phyloP scores from a whole-genome alignment of 2,329 filamentous ascomycete genomes.

The Clonostachys byssicola region DNA sequence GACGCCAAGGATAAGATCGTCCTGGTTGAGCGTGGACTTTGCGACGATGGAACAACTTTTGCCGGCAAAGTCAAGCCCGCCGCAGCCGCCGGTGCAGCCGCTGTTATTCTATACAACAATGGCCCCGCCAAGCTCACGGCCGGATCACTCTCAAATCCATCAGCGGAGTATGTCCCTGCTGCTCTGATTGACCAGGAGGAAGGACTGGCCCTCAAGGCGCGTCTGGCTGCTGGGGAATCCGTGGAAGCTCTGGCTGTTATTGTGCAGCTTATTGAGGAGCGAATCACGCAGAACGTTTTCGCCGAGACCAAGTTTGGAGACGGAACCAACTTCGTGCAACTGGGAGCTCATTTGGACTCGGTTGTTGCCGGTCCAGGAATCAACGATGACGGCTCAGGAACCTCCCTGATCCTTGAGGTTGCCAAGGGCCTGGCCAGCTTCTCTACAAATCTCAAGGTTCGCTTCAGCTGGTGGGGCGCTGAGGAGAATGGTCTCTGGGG shows the following conservation, averaged over 20 bases:
- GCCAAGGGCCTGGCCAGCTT: constrained; percentile 29
- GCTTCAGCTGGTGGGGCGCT: constrained; percentile 40
- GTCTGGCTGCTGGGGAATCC: constrained; percentile 21
- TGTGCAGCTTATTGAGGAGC: constrained; percentile 25
- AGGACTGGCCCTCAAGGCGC: constrained; percentile 16
- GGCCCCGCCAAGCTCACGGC: constrained; percentile 19
- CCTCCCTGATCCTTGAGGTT: constrained; percentile 31
- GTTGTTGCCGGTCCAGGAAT: constrained; percentile 37
- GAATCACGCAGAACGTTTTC: constrained; percentile 36
- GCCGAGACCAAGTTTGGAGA: constrained; percentile 38
- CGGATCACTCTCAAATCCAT: constrained; percentile 15
- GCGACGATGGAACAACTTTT: constrained; percentile 20
- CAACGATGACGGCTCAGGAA: constrained; percentile 40
- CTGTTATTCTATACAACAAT: constrained; percentile 22
- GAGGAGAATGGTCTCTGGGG: constrained; percentile 35
- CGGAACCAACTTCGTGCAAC: constrained; percentile 30
- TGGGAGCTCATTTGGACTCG: constrained; percentile 37
- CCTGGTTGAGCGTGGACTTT: constrained; percentile 20
- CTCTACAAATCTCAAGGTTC: constrained; percentile 26
- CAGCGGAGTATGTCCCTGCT: constrained; percentile 17
- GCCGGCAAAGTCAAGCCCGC: constrained; percentile 21
- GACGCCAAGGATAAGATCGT: constrained; percentile 21
- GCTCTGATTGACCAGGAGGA: constrained; percentile 21
- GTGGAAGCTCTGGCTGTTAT: constrained; percentile 27
- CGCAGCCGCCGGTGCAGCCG: constrained; percentile 17